Evolutionary conservation across 2,329 filamentous ascomycete species (phyloP), one percentile per base, ranked within the genome.

Genomic region (Cytospora piceae): DNA sequence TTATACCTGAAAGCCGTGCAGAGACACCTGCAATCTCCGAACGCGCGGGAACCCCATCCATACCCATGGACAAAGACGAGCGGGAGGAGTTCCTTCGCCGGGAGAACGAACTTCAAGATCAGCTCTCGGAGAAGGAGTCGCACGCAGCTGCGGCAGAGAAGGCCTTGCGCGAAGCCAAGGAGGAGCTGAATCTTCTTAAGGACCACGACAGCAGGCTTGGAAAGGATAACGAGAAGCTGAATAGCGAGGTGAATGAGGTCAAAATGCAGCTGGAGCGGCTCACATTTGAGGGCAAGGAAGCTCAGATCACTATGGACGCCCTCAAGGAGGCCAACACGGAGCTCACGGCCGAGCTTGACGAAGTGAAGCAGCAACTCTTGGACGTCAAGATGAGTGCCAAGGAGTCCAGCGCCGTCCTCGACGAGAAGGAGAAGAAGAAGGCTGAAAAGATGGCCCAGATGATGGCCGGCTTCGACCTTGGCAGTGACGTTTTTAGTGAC

Each of bases 401-500:
- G 81, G 95, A 98, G 80, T 94, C 91, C 1, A 93, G 87, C 54
- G 93, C 93, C 11, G 90, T 93, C 20, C 81, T 96, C 24, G 94
- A 98, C 72, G 95, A 98, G 79, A 99, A 99, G 84, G 96, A 98
- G 80, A 94, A 93, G 83, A 94, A 93, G 81, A 99, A 99, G 85
- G 93, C 94, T 0, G 95, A 99, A 81, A 95, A 96, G 80, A 99
- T 99, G 95, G 95, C 95, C 53, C 92, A 97, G 85, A 99, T 99
- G 95, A 97, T 99, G 94, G 95, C 95, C 66, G 93, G 94, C 4
- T 98, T 99, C 73, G 94, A 99, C 74, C 86, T 99, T 39, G 94
- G 93, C 54, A 90, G 91, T 58, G 94, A 97, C 65, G 89, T 96
- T 37, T 96, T 98, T 77, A 97, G 93, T 71, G 91, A 95, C 66